Base-by-base conservation (phyloP, 2,329 filamentous ascomycete species). In the Mollisia scopiformis region DNA sequence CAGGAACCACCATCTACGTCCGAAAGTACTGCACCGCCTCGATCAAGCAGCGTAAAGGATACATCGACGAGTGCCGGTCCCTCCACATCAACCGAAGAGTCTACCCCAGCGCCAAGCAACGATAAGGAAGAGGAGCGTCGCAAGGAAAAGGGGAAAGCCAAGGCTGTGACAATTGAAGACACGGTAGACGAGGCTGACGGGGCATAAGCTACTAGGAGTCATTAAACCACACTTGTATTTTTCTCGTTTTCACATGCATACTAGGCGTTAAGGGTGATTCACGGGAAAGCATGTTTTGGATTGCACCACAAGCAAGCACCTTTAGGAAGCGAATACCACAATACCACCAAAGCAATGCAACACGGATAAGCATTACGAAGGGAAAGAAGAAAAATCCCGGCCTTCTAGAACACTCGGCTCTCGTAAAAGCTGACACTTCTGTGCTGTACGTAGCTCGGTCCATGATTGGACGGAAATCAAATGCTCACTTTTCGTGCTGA, bases 121-220 rank as follows among this genome's bases (percentile, higher is more conserved):
- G 55, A 62, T 6, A 62, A 66, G 19, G 62, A 62, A 5, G 62
- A 64, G 37, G 55, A 52, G 33, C 16, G 68, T 62, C 58, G 50
- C 19, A 64, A 59, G 50, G 67, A 65, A 11, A 81, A 81, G 66
- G 77, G 76, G 7, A 83, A 80, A 65, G 78, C 72, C 1, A 80
- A 72, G 61, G 78, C 78, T 4, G 80, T 74, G 11, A 81, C 80
- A 3, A 75, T 84, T 6, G 79, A 82, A 65, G 80, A 82, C 57
- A 76, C 70, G 10, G 69, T 68, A 2, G 78, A 79, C 56, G 76
- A 78, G 28, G 72, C 73, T 1, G 75, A 75, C 11, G 65, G 62
- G 13, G 50, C 55, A 46, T 65, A 56, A 66, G 59, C 54, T 46
- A 46, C 25, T 25, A 19, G 54, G 37, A 53, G 53, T 57, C 19